Percentiles rank a stretch among this genome's conserved stretches.
Evolutionary conservation across 2,329 filamentous ascomycete genomes (phyloP).

Genomic region (Teratosphaeria epicoccoides): DNA sequence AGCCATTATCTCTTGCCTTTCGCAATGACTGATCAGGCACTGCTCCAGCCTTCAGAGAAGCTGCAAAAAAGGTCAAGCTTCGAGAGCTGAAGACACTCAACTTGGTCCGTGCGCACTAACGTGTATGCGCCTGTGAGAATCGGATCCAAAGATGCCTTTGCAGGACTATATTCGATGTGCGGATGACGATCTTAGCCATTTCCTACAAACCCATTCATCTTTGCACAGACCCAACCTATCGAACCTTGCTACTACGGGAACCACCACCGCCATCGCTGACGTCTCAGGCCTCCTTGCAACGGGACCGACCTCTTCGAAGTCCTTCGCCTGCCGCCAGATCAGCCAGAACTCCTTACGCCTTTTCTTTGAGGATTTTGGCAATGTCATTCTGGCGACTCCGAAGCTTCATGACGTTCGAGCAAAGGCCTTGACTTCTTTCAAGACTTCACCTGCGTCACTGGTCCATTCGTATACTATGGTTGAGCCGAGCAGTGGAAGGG

Average conservation of each 20-base stretch:
- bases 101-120: background rate
- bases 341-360: background rate
- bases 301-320: background rate
- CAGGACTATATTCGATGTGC: background rate
- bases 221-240: background rate
- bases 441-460: background rate
- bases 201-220: background rate
- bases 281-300: background rate
- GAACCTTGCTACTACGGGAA: background rate
- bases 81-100: background rate
- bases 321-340: background rate
- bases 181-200: background rate
- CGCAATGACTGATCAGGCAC: background rate
- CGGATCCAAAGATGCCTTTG: background rate
- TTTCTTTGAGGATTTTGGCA: background rate
- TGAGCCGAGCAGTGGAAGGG: background rate
- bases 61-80: background rate
- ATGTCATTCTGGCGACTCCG: no score
- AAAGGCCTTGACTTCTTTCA: background rate
- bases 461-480: constrained; percentile 1
- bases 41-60: background rate
- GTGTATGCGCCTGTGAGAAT: background rate
- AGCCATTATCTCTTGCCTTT: background rate
- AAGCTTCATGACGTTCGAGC: no score
- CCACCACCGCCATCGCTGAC: background rate